Conservation (phyloP, 176 grass and related monocot species). For the Aechmea fasciata region DNA sequence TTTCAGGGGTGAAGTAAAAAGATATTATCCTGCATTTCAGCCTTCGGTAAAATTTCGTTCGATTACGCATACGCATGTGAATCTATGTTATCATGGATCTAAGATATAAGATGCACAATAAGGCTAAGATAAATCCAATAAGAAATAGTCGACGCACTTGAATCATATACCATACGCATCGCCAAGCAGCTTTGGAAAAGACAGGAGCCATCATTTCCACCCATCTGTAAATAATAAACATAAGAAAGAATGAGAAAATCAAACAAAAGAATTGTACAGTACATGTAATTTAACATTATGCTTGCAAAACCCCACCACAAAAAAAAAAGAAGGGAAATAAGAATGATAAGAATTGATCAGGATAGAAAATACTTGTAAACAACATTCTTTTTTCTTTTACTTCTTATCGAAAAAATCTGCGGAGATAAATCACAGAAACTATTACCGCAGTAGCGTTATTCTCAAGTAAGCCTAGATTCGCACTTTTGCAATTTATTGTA, state of each 20-base stretch:
- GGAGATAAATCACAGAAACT: too few relatives aligned
- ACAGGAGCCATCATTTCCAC: slow-evolving; percentile 97
- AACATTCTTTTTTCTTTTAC: too few relatives aligned
- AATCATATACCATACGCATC: slow-evolving; percentile 78
- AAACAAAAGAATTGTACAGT: not conserved
- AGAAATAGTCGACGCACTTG: slow-evolving; percentile 21
- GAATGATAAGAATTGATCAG: too few relatives aligned
- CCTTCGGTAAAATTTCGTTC: not conserved
- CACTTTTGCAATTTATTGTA: too few relatives aligned
- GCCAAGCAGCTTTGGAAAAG: slow-evolving; percentile 69
- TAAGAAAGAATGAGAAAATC: not conserved
- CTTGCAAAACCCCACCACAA: too few relatives aligned
- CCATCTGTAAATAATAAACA: slow-evolving; percentile 30
- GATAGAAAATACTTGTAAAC: too few relatives aligned
- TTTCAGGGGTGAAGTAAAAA: not conserved
- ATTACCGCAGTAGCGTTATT: too few relatives aligned
- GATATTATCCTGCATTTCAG: not conserved
- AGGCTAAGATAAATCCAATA: not conserved
- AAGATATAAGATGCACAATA: not conserved
- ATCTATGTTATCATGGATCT: not conserved
- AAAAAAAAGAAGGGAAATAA: too few relatives aligned
- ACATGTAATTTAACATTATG: not conserved
- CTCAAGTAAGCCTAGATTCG: too few relatives aligned
- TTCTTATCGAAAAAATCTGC: too few relatives aligned
- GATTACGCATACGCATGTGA: not conserved